phyloP scores from a whole-genome alignment of 148 eudicot species.

The Chenopodium quinoa region DNA sequence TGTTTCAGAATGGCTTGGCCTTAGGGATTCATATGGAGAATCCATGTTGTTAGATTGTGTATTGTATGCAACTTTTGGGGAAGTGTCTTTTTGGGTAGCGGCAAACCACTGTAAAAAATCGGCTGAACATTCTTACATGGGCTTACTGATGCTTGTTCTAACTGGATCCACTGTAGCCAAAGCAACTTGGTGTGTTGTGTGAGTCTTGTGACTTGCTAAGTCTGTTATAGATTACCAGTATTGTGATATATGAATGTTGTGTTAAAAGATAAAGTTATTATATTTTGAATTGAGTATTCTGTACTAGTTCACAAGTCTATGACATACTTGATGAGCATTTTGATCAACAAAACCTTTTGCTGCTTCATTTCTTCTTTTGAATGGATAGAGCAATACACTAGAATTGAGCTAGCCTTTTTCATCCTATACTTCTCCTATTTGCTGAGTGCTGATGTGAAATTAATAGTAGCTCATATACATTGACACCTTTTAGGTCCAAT shows the following conservation, averaged over 20 bases:
- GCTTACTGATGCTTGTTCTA: not conserved
- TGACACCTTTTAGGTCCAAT: not conserved
- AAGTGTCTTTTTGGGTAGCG: not conserved
- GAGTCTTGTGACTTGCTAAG: not conserved
- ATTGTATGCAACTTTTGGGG: not conserved
- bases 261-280: not conserved
- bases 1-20: not conserved
- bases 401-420: not conserved
- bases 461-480: not conserved
- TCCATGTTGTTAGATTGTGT: not conserved
- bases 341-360: not conserved
- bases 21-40: not conserved
- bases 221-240: not conserved
- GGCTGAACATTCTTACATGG: not conserved
- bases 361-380: too few species aligned
- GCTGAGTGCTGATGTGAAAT: not conserved
- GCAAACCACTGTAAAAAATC: not conserved
- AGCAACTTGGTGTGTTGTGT: not conserved
- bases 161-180: not conserved
- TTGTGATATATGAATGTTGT: too few species aligned
- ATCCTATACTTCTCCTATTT: not conserved
- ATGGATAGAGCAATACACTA: not conserved
- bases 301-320: not conserved
- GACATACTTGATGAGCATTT: not conserved
- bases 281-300: not conserved